phyloP scores from a whole-genome alignment of 768 basidiomycete genomes.

The Lentinula guzmanii region DNA sequence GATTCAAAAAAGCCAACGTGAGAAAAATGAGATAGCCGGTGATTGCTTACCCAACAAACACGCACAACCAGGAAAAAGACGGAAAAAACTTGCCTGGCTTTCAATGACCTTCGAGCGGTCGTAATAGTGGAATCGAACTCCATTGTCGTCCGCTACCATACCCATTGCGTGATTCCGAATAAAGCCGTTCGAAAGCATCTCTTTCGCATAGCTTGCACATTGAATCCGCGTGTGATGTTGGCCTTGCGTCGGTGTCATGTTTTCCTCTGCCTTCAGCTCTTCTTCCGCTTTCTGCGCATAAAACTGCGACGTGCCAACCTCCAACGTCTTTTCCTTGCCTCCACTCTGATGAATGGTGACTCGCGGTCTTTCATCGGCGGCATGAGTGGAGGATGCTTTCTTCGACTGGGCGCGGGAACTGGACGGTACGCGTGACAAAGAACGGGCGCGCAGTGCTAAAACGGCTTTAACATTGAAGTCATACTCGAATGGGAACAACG shows the following conservation, averaged over 20 bases:
- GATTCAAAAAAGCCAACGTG: not conserved
- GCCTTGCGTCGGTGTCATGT: not conserved
- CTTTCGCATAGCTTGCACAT: not conserved
- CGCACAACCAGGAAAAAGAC: not conserved
- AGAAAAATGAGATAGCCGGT: not conserved
- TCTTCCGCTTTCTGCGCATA: not conserved
- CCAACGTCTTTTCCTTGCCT: not conserved
- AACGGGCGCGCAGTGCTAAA: too few relatives aligned
- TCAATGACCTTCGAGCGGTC: constrained; percentile 1
- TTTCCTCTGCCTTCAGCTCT: not conserved
- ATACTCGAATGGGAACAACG: too few relatives aligned
- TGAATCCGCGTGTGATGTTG: not conserved
- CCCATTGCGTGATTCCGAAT: not conserved
- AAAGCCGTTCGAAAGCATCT: not conserved
- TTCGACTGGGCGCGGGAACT: too few relatives aligned
- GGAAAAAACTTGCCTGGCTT: not conserved
- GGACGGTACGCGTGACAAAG: too few relatives aligned
- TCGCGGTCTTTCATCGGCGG: too few relatives aligned
- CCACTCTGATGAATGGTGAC: not conserved
- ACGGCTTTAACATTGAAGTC: too few relatives aligned
- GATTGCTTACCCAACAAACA: not conserved
- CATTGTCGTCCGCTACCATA: not conserved
- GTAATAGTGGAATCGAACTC: not conserved
- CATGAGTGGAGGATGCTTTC: too few relatives aligned
- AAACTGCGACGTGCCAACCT: not conserved